A percentile compares a stretch with the other conserved stretches of the same genome.
phyloP scores from a whole-genome alignment of 805 yeast species.

The Kuraishia molischiana region DNA sequence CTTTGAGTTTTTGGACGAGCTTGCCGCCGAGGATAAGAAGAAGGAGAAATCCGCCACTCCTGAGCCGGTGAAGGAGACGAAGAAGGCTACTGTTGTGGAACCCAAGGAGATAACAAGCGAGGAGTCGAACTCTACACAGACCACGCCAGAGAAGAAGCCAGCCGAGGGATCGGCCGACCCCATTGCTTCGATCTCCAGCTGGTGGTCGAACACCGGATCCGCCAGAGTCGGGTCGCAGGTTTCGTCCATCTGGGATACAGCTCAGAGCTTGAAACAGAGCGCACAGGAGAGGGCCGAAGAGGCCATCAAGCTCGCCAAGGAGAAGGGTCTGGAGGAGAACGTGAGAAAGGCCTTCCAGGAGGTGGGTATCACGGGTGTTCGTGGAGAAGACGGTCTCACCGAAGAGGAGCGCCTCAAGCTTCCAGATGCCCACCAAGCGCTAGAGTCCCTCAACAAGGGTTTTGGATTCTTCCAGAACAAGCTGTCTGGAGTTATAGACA shows the following conservation, averaged over 20 bases:
- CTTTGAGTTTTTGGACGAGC: conserved; percentile 53
- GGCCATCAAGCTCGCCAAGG: conserved; percentile 39
- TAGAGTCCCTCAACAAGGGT: conserved; percentile 25
- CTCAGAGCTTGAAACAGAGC: conserved; percentile 28
- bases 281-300: conserved; percentile 39
- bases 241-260: conserved; percentile 59
- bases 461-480: conserved; percentile 19
- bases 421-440: conserved; percentile 22
- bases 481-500: conserved; percentile 28
- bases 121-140: not conserved
- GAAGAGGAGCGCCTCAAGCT: conserved; percentile 19
- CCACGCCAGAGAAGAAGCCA: conserved; percentile 5
- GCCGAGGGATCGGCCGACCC: conserved; percentile 40
- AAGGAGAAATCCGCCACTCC: conserved; percentile 2
- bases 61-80: not conserved
- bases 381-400: conserved; percentile 22
- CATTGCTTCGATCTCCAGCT: conserved; percentile 50
- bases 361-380: conserved; percentile 26
- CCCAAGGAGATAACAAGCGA: conserved; percentile 2
- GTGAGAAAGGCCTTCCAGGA: conserved; percentile 28
- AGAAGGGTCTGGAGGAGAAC: conserved; percentile 20
- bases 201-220: conserved; percentile 73
- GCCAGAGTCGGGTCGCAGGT: conserved; percentile 52
- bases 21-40: conserved; percentile 36
- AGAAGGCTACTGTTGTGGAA: not conserved